Percentiles rank a stretch among this genome's conserved stretches.
These are phyloP conservation scores for Alternaria conjuncta DNA, from an alignment of 2,329 filamentous ascomycete species.

Conservation along the genomic window DNA sequence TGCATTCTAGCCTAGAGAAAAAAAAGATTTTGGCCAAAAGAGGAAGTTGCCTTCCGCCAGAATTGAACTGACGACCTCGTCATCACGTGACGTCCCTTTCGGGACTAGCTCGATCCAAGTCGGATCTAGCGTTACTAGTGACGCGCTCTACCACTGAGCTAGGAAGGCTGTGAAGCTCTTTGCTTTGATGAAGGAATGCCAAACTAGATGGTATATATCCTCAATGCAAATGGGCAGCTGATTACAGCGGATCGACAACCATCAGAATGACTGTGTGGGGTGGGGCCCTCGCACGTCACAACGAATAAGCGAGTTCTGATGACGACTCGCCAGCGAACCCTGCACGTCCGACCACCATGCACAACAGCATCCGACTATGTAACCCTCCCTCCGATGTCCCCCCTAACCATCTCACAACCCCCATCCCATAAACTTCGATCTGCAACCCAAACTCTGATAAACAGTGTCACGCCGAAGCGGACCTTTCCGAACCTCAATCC, in stretches of 20 bases:
- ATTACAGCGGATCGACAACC: no score
- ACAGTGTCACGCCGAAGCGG: neutral
- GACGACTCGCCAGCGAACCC: neutral
- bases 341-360: neutral
- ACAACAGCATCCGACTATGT: neutral
- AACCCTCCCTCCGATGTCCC: neutral
- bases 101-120: neutral
- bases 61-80: conserved; percentile 19
- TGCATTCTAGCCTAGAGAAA: neutral
- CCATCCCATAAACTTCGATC: neutral
- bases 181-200: no score
- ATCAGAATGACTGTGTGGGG: neutral
- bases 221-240: no score
- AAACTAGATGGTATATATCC: fast-evolving
- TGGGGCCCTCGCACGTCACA: neutral
- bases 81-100: neutral
- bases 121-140: conserved; percentile 1
- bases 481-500: neutral
- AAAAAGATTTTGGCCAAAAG: neutral
- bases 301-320: neutral
- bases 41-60: conserved; percentile 7
- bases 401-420: neutral
- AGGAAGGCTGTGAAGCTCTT: conserved; percentile 7
- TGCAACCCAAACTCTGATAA: neutral
- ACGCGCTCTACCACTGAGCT: conserved; percentile 20